A percentile compares a stretch with the other conserved stretches of the same genome.
phyloP scores from a whole-genome alignment of 2,329 filamentous ascomycete genomes.

The Paraconiothyrium brasiliense region DNA sequence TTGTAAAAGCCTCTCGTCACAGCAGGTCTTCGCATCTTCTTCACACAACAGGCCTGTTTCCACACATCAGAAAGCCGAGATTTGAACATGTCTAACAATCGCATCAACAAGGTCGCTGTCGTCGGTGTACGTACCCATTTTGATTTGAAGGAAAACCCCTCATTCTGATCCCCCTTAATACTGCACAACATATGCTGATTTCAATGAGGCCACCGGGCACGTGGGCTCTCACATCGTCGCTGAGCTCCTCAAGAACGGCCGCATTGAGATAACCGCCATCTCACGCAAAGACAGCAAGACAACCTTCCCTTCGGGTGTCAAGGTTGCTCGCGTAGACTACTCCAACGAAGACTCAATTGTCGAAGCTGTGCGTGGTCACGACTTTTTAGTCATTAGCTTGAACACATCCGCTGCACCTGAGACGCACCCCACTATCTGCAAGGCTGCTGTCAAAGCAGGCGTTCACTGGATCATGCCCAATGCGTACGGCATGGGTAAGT shows the following conservation, averaged over 20 bases:
- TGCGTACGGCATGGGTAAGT: constrained; percentile 33
- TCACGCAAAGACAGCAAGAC: neutral
- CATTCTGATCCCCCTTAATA: no score
- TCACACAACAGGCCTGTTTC: no score
- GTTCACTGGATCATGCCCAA: constrained; percentile 50
- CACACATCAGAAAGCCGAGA: no score
- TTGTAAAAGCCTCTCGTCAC: neutral
- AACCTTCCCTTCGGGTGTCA: neutral
- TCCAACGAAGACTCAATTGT: constrained; percentile 53
- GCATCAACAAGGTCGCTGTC: constrained; percentile 48
- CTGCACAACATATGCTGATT: no score
- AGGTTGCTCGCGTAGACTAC: constrained; percentile 52
- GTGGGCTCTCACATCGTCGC: constrained; percentile 47
- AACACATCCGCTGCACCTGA: constrained; percentile 32
- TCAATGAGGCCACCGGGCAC: constrained; percentile 44
- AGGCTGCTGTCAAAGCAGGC: constrained; percentile 44
- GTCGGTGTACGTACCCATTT: constrained; percentile 41
- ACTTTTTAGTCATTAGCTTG: constrained; percentile 52
- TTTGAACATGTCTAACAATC: constrained; percentile 23
- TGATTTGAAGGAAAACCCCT: no score
- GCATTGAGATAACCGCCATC: constrained; percentile 6
- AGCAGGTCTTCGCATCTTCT: neutral
- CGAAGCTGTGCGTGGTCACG: constrained; percentile 47
- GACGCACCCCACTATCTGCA: constrained; percentile 35
- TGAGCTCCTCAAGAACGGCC: constrained; percentile 42